Percentiles rank a stretch among this genome's conserved stretches.
These are phyloP conservation scores for Fusarium lyarnte DNA, from an alignment of 2,329 filamentous ascomycete species.

Conservation along the genomic window DNA sequence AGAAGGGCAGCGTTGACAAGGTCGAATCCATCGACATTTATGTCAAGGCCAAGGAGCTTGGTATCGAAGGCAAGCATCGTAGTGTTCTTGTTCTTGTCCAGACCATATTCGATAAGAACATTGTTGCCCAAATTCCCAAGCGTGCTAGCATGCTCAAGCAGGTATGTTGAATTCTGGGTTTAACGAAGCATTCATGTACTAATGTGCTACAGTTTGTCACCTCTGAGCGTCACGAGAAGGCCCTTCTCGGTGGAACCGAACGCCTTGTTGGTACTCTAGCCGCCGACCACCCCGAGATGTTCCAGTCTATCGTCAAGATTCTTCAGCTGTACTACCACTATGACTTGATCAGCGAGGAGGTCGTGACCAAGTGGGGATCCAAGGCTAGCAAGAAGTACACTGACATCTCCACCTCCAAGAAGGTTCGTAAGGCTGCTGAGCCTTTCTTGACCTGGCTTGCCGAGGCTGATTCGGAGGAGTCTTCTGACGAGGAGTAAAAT, in stretches of 20 bases:
- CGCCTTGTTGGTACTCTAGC: constrained; percentile 79
- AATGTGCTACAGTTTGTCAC: constrained; percentile 71
- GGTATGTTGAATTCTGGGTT: constrained; percentile 55
- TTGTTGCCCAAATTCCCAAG: constrained; percentile 84
- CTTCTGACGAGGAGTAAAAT: constrained; percentile 64
- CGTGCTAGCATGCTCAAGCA: constrained; percentile 91
- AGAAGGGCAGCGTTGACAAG: constrained; percentile 78
- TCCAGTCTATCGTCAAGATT: constrained; percentile 81
- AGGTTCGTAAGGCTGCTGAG: constrained; percentile 93
- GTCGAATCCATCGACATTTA: constrained; percentile 92
- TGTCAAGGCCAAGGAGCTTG: constrained; percentile 94
- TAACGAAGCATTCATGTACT: constrained; percentile 30
- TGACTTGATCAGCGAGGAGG: constrained; percentile 88
- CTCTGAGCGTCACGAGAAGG: constrained; percentile 94
- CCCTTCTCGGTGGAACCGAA: constrained; percentile 93
- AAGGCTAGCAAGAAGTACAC: constrained; percentile 99
- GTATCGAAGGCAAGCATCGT: constrained; percentile 93
- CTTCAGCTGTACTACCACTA: constrained; percentile 90
- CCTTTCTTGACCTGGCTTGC: constrained; percentile 95
- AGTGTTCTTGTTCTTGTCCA: constrained; percentile 91
- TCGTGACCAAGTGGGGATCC: constrained; percentile 88
- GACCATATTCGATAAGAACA: constrained; percentile 91
- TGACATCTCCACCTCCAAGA: constrained; percentile 87
- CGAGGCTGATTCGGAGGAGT: constrained; percentile 79
- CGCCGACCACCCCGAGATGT: constrained; percentile 82